Conservation (phyloP, 495 filamentous ascomycete genomes). For the Hapsidospora chrysogenum region DNA sequence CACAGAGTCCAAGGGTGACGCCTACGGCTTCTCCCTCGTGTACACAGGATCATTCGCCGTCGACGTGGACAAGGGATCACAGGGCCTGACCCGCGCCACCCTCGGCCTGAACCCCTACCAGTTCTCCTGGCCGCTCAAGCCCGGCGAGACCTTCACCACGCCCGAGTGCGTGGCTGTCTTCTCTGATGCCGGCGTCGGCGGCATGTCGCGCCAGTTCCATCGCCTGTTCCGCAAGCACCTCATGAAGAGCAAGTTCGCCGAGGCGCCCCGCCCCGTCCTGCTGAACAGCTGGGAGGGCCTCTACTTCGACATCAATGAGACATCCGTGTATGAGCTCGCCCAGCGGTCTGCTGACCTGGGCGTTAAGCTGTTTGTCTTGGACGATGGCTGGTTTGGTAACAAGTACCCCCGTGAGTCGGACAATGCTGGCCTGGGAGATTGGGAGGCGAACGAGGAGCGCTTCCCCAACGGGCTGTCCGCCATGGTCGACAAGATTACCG, state of each 20-base stretch:
- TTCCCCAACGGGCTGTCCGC: slow-evolving; percentile 34
- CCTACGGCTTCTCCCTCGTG: slow-evolving; percentile 37
- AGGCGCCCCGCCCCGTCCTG: slow-evolving; percentile 26
- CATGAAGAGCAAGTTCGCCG: slow-evolving; percentile 33
- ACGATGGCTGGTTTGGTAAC: slow-evolving; percentile 42
- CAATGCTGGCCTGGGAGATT: slow-evolving; percentile 34
- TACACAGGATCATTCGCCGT: slow-evolving; percentile 36
- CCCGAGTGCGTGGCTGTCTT: slow-evolving; percentile 38
- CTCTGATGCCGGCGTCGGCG: slow-evolving; percentile 31
- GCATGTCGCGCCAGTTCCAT: slow-evolving; percentile 36
- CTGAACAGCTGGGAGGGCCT: slow-evolving; percentile 45
- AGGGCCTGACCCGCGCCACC: slow-evolving; percentile 32
- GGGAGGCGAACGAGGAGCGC: slow-evolving; percentile 30
- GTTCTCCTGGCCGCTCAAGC: slow-evolving; percentile 26
- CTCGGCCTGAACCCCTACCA: slow-evolving; percentile 34
- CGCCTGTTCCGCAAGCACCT: slow-evolving; percentile 37
- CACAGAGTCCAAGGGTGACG: slow-evolving; percentile 33
- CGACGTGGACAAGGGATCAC: slow-evolving; percentile 35
- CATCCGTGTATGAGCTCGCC: slow-evolving; percentile 27
- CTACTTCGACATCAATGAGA: slow-evolving; percentile 28
- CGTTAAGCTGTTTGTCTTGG: slow-evolving; percentile 34
- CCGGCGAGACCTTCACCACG: slow-evolving; percentile 30
- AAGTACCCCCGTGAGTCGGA: slow-evolving; percentile 34
- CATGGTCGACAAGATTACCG: slow-evolving; percentile 25
- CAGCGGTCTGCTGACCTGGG: slow-evolving; percentile 32